phyloP scores from a whole-genome alignment of 2,329 filamentous ascomycete genomes.

The Fusarium sp. region DNA sequence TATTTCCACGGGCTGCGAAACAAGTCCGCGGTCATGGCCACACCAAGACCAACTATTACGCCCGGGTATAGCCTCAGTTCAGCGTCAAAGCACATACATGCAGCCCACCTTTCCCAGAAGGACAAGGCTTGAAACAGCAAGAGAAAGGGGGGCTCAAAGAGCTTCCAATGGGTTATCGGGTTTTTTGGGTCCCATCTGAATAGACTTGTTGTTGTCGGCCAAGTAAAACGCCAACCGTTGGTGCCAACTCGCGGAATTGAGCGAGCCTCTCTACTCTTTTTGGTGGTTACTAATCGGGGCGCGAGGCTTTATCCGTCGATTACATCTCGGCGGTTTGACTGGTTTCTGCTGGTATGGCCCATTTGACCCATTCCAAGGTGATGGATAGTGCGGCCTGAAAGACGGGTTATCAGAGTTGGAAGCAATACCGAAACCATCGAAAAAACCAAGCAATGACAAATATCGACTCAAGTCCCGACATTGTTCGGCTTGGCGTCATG shows the following conservation, averaged over 20 bases:
- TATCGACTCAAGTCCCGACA: not conserved
- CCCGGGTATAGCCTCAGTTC: not conserved
- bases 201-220: not conserved
- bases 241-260: not conserved
- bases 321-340: not conserved
- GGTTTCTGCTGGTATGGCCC: not conserved
- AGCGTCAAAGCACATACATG: conserved; percentile 1
- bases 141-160: not conserved
- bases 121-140: conserved; percentile 17
- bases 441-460: not conserved
- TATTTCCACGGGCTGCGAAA: conserved; percentile 1
- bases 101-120: conserved; percentile 3
- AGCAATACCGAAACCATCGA: not conserved
- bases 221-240: not conserved
- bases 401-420: not conserved
- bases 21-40: not conserved
- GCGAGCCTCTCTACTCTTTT: not conserved
- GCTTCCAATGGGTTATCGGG: not conserved
- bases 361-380: not conserved
- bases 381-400: not conserved
- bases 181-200: not conserved
- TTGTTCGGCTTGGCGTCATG: conserved; percentile 3
- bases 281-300: not conserved
- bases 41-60: not conserved
- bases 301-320: not conserved